These are phyloP conservation scores for Limtongia smithiae DNA, from an alignment of 805 yeast genomes.

Conservation along the genomic window DNA sequence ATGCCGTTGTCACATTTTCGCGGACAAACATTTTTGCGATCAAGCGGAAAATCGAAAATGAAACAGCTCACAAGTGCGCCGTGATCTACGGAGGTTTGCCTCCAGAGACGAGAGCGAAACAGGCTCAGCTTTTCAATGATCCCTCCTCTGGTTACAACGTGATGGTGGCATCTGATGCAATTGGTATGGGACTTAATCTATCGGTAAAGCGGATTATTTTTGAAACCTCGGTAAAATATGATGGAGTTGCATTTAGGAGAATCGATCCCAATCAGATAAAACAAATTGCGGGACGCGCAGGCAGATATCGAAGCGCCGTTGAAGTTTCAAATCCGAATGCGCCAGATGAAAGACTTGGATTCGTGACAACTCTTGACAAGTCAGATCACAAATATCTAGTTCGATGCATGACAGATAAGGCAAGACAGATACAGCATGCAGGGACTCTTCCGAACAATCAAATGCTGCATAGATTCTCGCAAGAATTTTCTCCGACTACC, in stretches of 20 bases:
- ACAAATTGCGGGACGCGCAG: conserved; percentile 97
- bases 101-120: conserved; percentile 85
- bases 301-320: conserved; percentile 51
- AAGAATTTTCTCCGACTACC: conserved; percentile 54
- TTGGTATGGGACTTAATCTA: conserved; percentile 94
- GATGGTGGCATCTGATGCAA: conserved; percentile 93
- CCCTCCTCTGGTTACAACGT: conserved; percentile 67
- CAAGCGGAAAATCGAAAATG: conserved; percentile 64
- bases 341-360: conserved; percentile 21
- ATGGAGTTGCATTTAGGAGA: conserved; percentile 52
- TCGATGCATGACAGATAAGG: conserved; percentile 49
- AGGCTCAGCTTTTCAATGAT: conserved; percentile 71
- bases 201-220: conserved; percentile 76
- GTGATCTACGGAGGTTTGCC: conserved; percentile 95
- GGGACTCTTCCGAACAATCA: conserved; percentile 76
- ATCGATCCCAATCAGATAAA: conserved; percentile 67
- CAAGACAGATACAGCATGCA: conserved; percentile 55
- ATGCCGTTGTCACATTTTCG: conserved; percentile 85
- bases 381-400: conserved; percentile 38
- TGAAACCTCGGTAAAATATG: conserved; percentile 61
- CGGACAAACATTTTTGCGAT: conserved; percentile 65
- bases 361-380: conserved; percentile 33
- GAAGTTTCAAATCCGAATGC: conserved; percentile 6
- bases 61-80: conserved; percentile 67
- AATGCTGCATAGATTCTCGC: conserved; percentile 62